Percentiles rank a stretch among this genome's conserved stretches.
Conservation (phyloP, 129 eudicot genomes). For the Flaveria linearis region DNA sequence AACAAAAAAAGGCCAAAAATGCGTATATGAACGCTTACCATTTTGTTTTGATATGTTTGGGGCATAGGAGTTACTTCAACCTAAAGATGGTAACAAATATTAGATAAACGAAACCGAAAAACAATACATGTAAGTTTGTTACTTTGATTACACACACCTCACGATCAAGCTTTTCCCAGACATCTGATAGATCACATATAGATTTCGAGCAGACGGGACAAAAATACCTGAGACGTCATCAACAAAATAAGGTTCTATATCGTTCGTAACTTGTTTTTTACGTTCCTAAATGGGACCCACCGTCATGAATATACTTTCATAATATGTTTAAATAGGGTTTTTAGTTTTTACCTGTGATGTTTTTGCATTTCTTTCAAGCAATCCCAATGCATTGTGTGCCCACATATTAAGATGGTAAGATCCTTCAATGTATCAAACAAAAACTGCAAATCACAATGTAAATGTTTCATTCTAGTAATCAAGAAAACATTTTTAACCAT, state of each 20-base stretch:
- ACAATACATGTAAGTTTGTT: not conserved
- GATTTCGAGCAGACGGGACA: constrained; percentile 84
- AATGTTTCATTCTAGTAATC: not conserved
- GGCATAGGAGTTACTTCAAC: constrained; percentile 62
- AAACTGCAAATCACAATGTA: constrained; percentile 43
- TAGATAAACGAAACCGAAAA: constrained; percentile 10
- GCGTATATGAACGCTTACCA: constrained; percentile 38
- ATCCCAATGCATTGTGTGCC: constrained; percentile 67
- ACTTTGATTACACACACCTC: constrained; percentile 38
- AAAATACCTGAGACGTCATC: constrained; percentile 49
- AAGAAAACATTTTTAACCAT: not conserved
- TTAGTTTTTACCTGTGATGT: constrained; percentile 42
- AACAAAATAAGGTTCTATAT: constrained; percentile 5
- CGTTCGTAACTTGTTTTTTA: not conserved
- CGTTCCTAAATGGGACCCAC: not conserved
- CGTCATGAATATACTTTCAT: not conserved
- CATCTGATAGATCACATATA: constrained; percentile 59
- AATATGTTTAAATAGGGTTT: not conserved
- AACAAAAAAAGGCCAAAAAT: not conserved
- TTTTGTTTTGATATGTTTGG: constrained; percentile 47
- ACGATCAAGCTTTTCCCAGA: constrained; percentile 62
- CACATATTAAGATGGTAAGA: constrained; percentile 56
- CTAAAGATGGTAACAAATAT: constrained; percentile 32
- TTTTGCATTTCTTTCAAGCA: constrained; percentile 57
- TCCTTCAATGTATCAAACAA: constrained; percentile 60